Conservation (phyloP, 2,329 filamentous ascomycete species). For the Ascochyta lentis region DNA sequence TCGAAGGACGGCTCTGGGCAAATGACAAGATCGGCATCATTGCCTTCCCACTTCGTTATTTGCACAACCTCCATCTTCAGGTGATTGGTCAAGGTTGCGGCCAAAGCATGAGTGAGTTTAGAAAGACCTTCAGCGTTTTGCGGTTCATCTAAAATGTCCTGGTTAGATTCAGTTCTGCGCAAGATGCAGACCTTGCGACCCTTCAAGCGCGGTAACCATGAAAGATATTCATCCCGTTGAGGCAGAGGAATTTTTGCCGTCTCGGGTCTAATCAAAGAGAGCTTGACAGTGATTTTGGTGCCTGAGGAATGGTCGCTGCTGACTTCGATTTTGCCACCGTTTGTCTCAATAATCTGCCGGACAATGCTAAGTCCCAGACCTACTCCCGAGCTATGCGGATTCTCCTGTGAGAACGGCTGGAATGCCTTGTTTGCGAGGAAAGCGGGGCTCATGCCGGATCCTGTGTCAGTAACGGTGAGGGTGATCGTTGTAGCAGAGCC, state of each 20-base stretch:
- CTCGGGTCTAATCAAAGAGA: constrained; percentile 22
- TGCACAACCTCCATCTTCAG: constrained; percentile 38
- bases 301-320: constrained; percentile 28
- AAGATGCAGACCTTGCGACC: constrained; percentile 38
- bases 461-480: constrained; percentile 49
- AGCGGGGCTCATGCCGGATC: constrained; percentile 42
- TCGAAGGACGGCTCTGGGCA: constrained; percentile 43
- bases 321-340: constrained; percentile 39
- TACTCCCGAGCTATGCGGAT: constrained; percentile 30
- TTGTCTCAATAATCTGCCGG: constrained; percentile 36
- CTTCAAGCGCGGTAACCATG: constrained; percentile 26
- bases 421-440: constrained; percentile 44
- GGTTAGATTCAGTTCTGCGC: constrained; percentile 6
- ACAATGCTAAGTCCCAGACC: constrained; percentile 42
- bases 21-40: constrained; percentile 40
- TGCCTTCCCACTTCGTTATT: constrained; percentile 31
- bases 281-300: constrained; percentile 28
- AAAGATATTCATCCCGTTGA: constrained; percentile 22
- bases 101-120: constrained; percentile 32
- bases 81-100: constrained; percentile 28
- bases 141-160: constrained; percentile 5
- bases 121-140: constrained; percentile 22
- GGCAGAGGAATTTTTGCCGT: neutral
- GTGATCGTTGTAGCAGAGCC: constrained; percentile 23
- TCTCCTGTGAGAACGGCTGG: constrained; percentile 46